Evolutionary conservation across 768 basidiomycete species (phyloP).

Genomic region (Thelephora ganbajun): DNA sequence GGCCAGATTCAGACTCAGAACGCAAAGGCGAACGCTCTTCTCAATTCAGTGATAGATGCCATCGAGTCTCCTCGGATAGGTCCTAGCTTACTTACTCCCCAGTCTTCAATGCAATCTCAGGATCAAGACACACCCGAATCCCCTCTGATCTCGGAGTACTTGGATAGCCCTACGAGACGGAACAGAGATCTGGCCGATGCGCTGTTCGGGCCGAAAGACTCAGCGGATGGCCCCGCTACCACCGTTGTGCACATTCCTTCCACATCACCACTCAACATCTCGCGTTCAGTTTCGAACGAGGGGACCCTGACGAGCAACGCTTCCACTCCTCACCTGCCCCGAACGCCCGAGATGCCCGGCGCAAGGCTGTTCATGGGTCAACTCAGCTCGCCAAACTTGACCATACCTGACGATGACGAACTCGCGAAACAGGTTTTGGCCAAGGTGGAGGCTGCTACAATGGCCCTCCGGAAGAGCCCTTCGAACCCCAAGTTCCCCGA

Average conservation of each 20-base stretch:
- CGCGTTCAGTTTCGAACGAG: slow-evolving; percentile 8
- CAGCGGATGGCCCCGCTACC: neutral
- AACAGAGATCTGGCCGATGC: slow-evolving; percentile 68
- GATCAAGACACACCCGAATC: slow-evolving; percentile 19
- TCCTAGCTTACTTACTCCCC: slow-evolving; percentile 8
- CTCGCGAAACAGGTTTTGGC: slow-evolving; percentile 55
- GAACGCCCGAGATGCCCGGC: neutral
- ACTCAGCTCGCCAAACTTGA: slow-evolving; percentile 1
- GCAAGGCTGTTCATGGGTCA: slow-evolving; percentile 2
- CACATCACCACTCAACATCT: slow-evolving; percentile 3
- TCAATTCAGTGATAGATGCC: slow-evolving; percentile 47
- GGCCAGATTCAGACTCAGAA: slow-evolving; percentile 16
- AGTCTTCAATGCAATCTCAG: slow-evolving; percentile 2
- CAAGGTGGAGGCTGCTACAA: slow-evolving; percentile 42
- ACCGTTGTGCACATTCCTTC: neutral
- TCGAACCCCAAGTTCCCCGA: slow-evolving; percentile 21
- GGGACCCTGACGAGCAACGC: slow-evolving; percentile 3
- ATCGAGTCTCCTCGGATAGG: slow-evolving; percentile 27
- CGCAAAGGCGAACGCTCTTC: slow-evolving; percentile 48
- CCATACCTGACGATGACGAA: slow-evolving; percentile 12
- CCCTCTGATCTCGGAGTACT: slow-evolving; percentile 18
- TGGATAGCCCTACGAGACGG: slow-evolving; percentile 35
- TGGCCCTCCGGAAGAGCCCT: slow-evolving; percentile 25
- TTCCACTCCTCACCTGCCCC: neutral
- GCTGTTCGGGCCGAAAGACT: slow-evolving; percentile 44